These are phyloP conservation scores for Argentina anserina DNA, from an alignment of 306 rosid genomes.

Conservation along the genomic window DNA sequence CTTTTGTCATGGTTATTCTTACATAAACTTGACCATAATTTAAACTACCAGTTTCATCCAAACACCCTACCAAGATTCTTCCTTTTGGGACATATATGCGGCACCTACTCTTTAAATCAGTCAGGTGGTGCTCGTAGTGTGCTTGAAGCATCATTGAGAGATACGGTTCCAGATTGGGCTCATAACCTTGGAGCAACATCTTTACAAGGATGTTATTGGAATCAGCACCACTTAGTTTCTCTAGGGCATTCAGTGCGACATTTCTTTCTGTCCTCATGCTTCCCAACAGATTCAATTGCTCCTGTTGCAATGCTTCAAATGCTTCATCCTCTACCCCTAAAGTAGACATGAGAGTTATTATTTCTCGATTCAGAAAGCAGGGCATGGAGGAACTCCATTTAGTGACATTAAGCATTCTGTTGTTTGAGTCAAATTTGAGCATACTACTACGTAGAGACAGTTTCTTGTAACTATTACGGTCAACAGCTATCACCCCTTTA, in stretches of 20 bases:
- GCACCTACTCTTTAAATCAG: conserved; percentile 78
- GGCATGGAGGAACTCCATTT: conserved; percentile 83
- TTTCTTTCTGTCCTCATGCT: conserved; percentile 59
- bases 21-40: conserved; percentile 82
- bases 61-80: conserved; percentile 71
- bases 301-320: conserved; percentile 68
- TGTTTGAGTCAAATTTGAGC: conserved; percentile 79
- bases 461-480: conserved; percentile 67
- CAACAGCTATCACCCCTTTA: conserved; percentile 89
- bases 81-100: conserved; percentile 81
- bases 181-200: conserved; percentile 72
- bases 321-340: conserved; percentile 73
- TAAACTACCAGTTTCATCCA: conserved; percentile 82
- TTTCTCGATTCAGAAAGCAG: conserved; percentile 89
- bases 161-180: conserved; percentile 82
- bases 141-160: conserved; percentile 89
- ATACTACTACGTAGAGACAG: conserved; percentile 78
- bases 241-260: conserved; percentile 62
- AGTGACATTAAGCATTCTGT: conserved; percentile 80
- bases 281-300: conserved; percentile 57
- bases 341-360: conserved; percentile 68
- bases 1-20: conserved; percentile 52
- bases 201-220: conserved; percentile 61
- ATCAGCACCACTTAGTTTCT: conserved; percentile 56
- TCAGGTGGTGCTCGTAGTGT: conserved; percentile 52